Conservation (phyloP, 2,329 filamentous ascomycete species). For the Venturia pyrina region DNA sequence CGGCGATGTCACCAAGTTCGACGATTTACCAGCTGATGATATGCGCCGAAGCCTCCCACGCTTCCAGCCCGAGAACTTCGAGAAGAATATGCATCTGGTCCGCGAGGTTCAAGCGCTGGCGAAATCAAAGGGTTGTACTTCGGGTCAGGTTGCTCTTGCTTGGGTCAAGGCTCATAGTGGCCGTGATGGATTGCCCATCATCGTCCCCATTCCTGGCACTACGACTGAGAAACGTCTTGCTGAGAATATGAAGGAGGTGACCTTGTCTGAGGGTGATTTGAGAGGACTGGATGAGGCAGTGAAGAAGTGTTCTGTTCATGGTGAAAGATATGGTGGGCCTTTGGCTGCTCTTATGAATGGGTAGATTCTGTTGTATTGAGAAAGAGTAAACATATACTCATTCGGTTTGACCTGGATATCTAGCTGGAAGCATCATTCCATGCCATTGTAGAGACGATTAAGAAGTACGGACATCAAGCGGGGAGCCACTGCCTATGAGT, state of each 20-base stretch:
- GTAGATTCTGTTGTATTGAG: neutral
- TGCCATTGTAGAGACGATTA: too few relatives aligned
- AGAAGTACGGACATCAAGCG: too few relatives aligned
- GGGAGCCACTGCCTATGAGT: too few relatives aligned
- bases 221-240: conserved; percentile 27
- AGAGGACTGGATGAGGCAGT: conserved; percentile 4
- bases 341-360: conserved; percentile 4
- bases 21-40: conserved; percentile 28
- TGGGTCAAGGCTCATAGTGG: conserved; percentile 37
- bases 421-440: too few relatives aligned
- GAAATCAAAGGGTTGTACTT: conserved; percentile 41
- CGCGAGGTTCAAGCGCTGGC: conserved; percentile 48
- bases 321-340: conserved; percentile 5
- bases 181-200: conserved; percentile 32
- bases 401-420: neutral
- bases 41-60: conserved; percentile 37
- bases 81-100: conserved; percentile 54
- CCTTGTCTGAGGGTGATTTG: conserved; percentile 2
- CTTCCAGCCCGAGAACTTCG: conserved; percentile 54
- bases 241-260: conserved; percentile 27
- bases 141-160: conserved; percentile 38
- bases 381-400: neutral
- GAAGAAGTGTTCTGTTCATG: conserved; percentile 1
- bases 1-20: conserved; percentile 27
- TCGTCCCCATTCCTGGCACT: conserved; percentile 36